Conservation (phyloP, 2,329 filamentous ascomycete species). For the Neofusicoccum sp. region DNA sequence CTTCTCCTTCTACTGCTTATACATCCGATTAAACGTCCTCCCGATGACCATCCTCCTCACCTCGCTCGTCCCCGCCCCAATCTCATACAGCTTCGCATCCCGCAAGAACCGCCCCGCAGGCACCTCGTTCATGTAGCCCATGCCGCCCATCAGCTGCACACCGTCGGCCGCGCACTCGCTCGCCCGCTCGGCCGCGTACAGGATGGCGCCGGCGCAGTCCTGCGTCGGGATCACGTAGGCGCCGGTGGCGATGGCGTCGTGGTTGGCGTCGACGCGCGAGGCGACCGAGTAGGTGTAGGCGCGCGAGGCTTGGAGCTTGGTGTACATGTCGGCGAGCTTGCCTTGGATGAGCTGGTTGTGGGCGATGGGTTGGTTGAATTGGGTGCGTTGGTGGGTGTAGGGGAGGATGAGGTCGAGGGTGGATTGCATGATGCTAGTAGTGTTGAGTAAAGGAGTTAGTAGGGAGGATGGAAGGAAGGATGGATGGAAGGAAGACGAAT, state of each 20-base stretch:
- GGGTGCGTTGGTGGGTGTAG: constrained; percentile 84
- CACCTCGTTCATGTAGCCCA: constrained; percentile 96
- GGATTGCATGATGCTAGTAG: constrained; percentile 78
- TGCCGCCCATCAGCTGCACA: constrained; percentile 90
- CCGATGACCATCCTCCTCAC: constrained; percentile 94
- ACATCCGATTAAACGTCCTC: constrained; percentile 87
- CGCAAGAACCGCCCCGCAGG: constrained; percentile 82
- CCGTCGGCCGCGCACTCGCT: constrained; percentile 85
- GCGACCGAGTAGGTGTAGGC: constrained; percentile 89
- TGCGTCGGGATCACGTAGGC: constrained; percentile 74
- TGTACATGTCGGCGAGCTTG: constrained; percentile 96
- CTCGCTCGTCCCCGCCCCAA: constrained; percentile 94
- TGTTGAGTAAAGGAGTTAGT: background rate
- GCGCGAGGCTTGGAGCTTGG: constrained; percentile 80
- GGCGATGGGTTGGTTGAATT: constrained; percentile 85
- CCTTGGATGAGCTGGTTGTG: constrained; percentile 94
- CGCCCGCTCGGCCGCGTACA: constrained; percentile 89
- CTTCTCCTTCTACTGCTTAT: constrained; percentile 31
- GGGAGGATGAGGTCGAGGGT: constrained; percentile 83
- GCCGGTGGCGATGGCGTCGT: constrained; percentile 28
- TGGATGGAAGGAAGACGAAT: background rate
- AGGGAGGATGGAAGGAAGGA: too few species aligned
- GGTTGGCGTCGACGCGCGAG: constrained; percentile 70
- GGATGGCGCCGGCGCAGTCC: constrained; percentile 91
- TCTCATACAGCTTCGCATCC: constrained; percentile 86